Evolutionary conservation across 441 rosid genomes (phyloP), one percentile per base, ranked within the genome.

Genomic region (Oxalis stricta): DNA sequence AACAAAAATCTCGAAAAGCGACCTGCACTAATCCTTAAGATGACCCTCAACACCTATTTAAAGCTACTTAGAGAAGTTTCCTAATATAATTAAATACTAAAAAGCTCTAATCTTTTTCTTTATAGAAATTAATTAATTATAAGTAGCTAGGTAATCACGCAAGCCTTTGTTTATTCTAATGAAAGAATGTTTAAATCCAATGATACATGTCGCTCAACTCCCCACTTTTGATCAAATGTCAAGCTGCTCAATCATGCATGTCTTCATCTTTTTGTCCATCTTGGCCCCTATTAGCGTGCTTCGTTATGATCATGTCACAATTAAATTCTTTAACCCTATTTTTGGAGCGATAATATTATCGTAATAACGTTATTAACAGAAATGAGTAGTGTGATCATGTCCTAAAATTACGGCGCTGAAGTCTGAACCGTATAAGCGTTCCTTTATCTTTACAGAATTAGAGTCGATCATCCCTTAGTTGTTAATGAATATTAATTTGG

Each of bases 211-310:
- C 56, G n/a, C n/a, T n/a, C n/a, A n/a, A n/a, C n/a, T n/a, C 40
- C 6, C 38, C 3, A 29, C 18, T 49, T 44, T 48, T 46, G 28
- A 42, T 57, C 52, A n/a, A 39, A 42, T 36, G 60, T 44, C 18
- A 48, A 32, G 24, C 30, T 46, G 39, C 54, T 59, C 63, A 59
- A 75, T 72, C 52, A 72, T 67, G 5, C 41, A 39, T 69, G 70
- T 62, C 68, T 46, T 16, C 51, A 18, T 18, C 46, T 37, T 61
- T 65, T 43, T 18, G 32, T 39, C 56, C 44, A 23, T 52, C 53
- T 39, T 43, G 66, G 60, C 48, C 74, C 64, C 41, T 19, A 18
- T 36, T 56, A n/a, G 62, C 68, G 66, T 61, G 76, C 61, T 59
- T 71, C 45, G 50, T 40, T 59, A 60, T 68, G 43, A 65, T 75